phyloP scores from a whole-genome alignment of 805 yeast species.

The Yamadazyma sp. region DNA sequence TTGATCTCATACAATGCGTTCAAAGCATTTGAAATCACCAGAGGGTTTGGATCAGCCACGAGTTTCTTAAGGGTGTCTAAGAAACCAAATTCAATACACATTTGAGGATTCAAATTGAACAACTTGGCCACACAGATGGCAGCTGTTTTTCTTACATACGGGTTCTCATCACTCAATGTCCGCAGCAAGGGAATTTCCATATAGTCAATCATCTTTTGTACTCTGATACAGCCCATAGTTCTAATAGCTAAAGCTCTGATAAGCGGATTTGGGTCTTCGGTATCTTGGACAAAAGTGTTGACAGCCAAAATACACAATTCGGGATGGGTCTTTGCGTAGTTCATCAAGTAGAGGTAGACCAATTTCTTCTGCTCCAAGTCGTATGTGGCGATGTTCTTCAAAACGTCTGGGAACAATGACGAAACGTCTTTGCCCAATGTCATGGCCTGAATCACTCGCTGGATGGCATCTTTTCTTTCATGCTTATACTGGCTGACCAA shows the following conservation, averaged over 20 bases:
- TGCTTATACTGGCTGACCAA: constrained; percentile 92
- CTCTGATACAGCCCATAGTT: constrained; percentile 98
- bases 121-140: constrained; percentile 96
- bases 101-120: constrained; percentile 76
- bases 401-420: constrained; percentile 89
- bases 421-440: constrained; percentile 97
- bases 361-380: constrained; percentile 95
- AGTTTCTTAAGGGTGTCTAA: constrained; percentile 63
- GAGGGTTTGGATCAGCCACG: constrained; percentile 86
- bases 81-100: constrained; percentile 87
- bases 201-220: constrained; percentile 92
- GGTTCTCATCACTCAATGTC: constrained; percentile 88
- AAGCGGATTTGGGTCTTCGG: constrained; percentile 95
- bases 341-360: constrained; percentile 92
- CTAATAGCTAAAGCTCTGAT: constrained; percentile 94
- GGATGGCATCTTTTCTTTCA: constrained; percentile 95
- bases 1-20: constrained; percentile 82
- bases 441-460: constrained; percentile 97
- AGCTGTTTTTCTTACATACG: constrained; percentile 96
- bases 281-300: constrained; percentile 91
- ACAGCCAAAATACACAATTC: constrained; percentile 95
- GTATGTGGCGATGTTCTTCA: constrained; percentile 94
- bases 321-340: constrained; percentile 95
- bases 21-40: constrained; percentile 95
- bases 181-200: constrained; percentile 85